Evolutionary conservation across 2,329 filamentous ascomycete species (phyloP), one percentile per base, ranked within the genome.

Genomic region (Colletotrichum sp.): DNA sequence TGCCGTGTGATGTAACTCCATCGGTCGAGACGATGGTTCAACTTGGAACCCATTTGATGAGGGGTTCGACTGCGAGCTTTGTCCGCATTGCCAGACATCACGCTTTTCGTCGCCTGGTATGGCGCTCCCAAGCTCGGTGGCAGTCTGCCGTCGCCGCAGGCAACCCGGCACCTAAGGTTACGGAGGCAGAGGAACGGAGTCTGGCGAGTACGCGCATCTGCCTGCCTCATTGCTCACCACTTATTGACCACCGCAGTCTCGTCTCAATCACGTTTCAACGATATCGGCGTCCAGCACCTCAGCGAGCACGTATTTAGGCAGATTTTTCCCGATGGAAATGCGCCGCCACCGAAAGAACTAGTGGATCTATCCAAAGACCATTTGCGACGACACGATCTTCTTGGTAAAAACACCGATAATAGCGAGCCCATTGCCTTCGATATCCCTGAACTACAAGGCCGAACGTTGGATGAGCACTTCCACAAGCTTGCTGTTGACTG

Each of bases 281-380:
- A 98, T 79, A 96, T 99, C 80, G 95, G 95, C 69, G 95, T 99
- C 52, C 97, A 99, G 86, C 96, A 99, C 81, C 88, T 99, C 79
- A 98, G 96, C 88, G 89, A 90, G 75, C 90, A 96, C 87, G 90
- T 99, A 60, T 95, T 96, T 84, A 83, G 91, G 3, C 97, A 99
- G 84, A 87, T 99, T 57, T 99, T 99, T 82, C 92, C 91, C 6
- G 86, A 88, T 52, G 87, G 86, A 64, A 82, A 84, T 76, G 85
- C 89, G 13, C 87, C 91, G 5, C 90, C 94, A 3, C 91, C 95
- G 3, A 86, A 91, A 59, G 92, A 96, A 75, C 91, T 99, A 9
- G 92, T 99, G 48, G 88, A 94, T 15, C 89, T 99, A 18, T 94
- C 97, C 0, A 93, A 90, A 79, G 93, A 98, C 77, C 97, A 99